phyloP scores from a whole-genome alignment of 352 stramenopile genomes.

The Nothophytophthora sp. region DNA sequence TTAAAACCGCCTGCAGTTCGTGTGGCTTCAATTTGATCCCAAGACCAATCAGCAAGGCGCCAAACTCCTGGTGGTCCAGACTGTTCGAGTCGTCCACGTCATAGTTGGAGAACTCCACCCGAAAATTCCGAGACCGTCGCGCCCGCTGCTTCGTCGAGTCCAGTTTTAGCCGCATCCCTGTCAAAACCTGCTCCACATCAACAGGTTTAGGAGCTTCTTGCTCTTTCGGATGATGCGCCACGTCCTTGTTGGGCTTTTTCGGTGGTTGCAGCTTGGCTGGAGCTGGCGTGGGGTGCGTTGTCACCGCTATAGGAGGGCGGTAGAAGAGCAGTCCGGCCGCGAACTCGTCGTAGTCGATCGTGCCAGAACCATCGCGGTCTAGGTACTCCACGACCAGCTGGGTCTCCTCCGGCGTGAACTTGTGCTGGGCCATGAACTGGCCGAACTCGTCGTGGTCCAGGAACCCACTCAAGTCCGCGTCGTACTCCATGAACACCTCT shows the following conservation, averaged over 20 bases:
- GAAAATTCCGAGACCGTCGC: constrained; percentile 16
- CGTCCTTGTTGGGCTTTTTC: constrained; percentile 14
- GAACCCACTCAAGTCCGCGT: constrained; percentile 52
- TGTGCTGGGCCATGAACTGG: constrained; percentile 66
- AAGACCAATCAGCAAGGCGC: constrained; percentile 49
- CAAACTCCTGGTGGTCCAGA: constrained; percentile 67
- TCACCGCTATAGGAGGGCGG: constrained; percentile 23
- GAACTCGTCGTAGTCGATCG: constrained; percentile 80
- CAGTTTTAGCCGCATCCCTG: constrained; percentile 26
- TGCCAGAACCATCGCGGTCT: constrained; percentile 57
- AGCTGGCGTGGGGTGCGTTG: neutral
- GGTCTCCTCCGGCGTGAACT: constrained; percentile 50
- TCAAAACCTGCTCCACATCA: constrained; percentile 21
- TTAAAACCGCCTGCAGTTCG: constrained; percentile 40
- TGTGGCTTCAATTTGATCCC: constrained; percentile 53
- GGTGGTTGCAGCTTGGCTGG: neutral
- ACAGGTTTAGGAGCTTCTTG: constrained; percentile 6
- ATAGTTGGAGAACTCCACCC: constrained; percentile 47
- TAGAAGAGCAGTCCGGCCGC: constrained; percentile 69
- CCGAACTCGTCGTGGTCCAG: constrained; percentile 73
- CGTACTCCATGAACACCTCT: constrained; percentile 73
- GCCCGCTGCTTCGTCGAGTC: constrained; percentile 18
- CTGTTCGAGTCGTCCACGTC: constrained; percentile 47
- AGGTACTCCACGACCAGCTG: constrained; percentile 47
- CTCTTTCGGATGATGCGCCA: neutral